Conservation (phyloP, 768 basidiomycete genomes). For the Galerina sulciceps region DNA sequence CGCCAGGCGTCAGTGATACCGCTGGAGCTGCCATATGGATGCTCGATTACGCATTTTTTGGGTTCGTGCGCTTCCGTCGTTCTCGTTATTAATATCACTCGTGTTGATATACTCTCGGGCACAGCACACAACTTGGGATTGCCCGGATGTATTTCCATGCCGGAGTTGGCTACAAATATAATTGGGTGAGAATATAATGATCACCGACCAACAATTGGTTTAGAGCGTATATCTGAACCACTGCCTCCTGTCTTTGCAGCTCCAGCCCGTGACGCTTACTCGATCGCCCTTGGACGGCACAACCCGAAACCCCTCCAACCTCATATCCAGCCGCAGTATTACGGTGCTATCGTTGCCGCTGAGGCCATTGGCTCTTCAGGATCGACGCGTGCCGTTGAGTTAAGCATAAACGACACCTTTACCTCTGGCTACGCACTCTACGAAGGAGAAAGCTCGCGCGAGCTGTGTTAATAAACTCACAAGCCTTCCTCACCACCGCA, state of each 20-base stretch:
- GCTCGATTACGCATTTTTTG: constrained; percentile 66
- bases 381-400: constrained; percentile 46
- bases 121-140: constrained; percentile 53
- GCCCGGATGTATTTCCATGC: constrained; percentile 64
- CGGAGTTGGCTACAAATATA: constrained; percentile 75
- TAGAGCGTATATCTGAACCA: not conserved
- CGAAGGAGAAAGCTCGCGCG: constrained; percentile 47
- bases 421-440: constrained; percentile 68
- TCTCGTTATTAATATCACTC: not conserved
- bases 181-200: constrained; percentile 41
- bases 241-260: constrained; percentile 34
- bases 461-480: constrained; percentile 62
- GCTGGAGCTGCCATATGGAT: constrained; percentile 75
- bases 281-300: constrained; percentile 62
- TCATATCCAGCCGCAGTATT: constrained; percentile 72
- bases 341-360: constrained; percentile 62
- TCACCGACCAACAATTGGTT: not conserved
- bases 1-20: constrained; percentile 65
- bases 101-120: not conserved
- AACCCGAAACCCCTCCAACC: constrained; percentile 54
- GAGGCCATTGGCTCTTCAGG: constrained; percentile 57
- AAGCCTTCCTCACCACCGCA: constrained; percentile 46
- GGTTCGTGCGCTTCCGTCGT: constrained; percentile 31
- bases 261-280: constrained; percentile 65
- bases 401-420: constrained; percentile 45